Evolutionary conservation across 2,329 filamentous ascomycete species (phyloP).

Genomic region (Aciculosporium take): DNA sequence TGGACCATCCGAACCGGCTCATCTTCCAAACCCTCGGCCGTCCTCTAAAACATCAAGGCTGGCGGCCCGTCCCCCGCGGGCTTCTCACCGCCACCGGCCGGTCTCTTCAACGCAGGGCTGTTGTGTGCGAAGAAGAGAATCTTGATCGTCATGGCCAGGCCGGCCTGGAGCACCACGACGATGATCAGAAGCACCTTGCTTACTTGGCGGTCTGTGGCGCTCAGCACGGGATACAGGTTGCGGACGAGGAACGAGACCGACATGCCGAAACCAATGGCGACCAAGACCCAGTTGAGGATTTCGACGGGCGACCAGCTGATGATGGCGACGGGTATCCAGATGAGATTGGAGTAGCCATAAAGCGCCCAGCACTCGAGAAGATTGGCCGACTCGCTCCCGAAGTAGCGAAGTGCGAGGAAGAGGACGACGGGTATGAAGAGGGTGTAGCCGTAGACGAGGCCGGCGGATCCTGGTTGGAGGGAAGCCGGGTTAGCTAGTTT

Average conservation of each 20-base stretch:
- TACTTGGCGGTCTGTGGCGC: conserved; percentile 80
- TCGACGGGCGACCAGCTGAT: conserved; percentile 80
- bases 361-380: conserved; percentile 89
- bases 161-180: conserved; percentile 74
- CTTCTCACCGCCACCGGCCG: conserved; percentile 13
- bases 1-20: no score
- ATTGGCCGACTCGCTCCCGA: conserved; percentile 85
- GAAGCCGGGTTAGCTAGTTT: neutral
- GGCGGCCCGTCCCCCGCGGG: conserved; percentile 11
- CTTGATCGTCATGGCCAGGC: conserved; percentile 88
- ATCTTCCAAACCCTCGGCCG: no score
- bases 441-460: conserved; percentile 91
- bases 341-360: conserved; percentile 91
- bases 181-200: conserved; percentile 76
- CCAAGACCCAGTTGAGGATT: conserved; percentile 86
- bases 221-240: conserved; percentile 83
- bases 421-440: conserved; percentile 70
- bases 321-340: conserved; percentile 90
- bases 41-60: conserved; percentile 9
- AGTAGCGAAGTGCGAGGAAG: conserved; percentile 85
- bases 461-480: conserved; percentile 54
- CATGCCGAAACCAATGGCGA: conserved; percentile 69
- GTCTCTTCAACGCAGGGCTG: conserved; percentile 35
- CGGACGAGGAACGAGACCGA: conserved; percentile 73
- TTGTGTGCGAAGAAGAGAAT: conserved; percentile 85